Conservation (phyloP, 2,329 filamentous ascomycete genomes). For the Mycocentrospora acerina region DNA sequence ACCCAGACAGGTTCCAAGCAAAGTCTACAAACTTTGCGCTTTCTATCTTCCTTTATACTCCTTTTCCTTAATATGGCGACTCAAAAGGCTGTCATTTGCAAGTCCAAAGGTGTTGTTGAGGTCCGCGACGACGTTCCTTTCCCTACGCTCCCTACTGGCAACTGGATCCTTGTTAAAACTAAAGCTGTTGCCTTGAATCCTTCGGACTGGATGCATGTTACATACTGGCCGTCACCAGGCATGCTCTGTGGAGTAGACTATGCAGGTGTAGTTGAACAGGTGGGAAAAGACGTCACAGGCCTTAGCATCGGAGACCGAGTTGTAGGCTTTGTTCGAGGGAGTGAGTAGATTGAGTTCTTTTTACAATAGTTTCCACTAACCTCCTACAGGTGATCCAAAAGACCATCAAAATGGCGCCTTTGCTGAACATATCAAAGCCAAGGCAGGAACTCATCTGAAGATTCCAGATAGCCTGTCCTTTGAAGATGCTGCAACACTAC, state of each 20-base stretch:
- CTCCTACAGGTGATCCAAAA: slow-evolving; percentile 19
- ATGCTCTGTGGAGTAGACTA: slow-evolving; percentile 55
- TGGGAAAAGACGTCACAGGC: slow-evolving; percentile 52
- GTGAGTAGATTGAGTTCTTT: slow-evolving; percentile 24
- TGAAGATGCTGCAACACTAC: slow-evolving; percentile 56
- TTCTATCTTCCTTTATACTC: too few relatives aligned
- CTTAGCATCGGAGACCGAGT: slow-evolving; percentile 56
- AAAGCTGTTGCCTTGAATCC: slow-evolving; percentile 58
- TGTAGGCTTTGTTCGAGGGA: slow-evolving; percentile 54
- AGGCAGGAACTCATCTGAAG: slow-evolving; percentile 51
- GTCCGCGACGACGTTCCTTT: slow-evolving; percentile 27
- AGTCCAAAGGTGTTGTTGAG: slow-evolving; percentile 22
- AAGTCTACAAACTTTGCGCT: too few relatives aligned
- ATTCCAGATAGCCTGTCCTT: slow-evolving; percentile 53
- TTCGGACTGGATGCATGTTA: slow-evolving; percentile 55
- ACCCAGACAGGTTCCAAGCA: too few relatives aligned
- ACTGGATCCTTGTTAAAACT: slow-evolving; percentile 56
- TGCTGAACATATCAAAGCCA: slow-evolving; percentile 55
- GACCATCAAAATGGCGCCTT: slow-evolving; percentile 55
- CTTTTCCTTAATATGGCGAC: slow-evolving; percentile 25
- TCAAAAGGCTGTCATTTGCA: slow-evolving; percentile 35
- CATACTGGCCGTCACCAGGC: slow-evolving; percentile 38
- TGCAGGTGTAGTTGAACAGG: slow-evolving; percentile 55
- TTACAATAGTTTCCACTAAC: slow-evolving; percentile 3
- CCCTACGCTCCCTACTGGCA: slow-evolving; percentile 27